Base-by-base conservation (phyloP, 441 rosid species). In the Hura crepitans region DNA sequence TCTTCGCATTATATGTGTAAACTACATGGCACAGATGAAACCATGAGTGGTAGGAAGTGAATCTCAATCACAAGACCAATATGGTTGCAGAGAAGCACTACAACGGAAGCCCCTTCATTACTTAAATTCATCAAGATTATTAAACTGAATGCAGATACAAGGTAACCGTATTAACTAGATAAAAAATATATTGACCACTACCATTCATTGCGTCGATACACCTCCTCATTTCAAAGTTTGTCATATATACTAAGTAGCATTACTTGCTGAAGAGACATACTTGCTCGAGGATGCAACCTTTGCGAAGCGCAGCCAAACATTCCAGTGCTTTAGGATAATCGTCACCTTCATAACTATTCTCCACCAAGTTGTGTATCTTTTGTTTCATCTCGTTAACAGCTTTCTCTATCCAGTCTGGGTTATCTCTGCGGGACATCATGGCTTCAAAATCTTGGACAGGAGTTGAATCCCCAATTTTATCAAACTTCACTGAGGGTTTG, bases 211-310 rank as follows among this genome's bases (percentile, higher is more conserved):
- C n/a, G 20, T 66, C 60, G 35, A 46, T 35, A 53, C 23, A 27
- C 4, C 17, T 9, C 4, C 58, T 25, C 14, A 17, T 15, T 15
- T 50, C 59, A 5, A 33, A 49, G 50, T n/a, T 57, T 65, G n/a
- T 15, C 60, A 61, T 31, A 67, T 2, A 39, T 13, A 11, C 22
- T 31, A 58, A 57, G 13, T 18, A 2, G 28, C 7, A 62, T 53
- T n/a, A 35, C 5, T 62, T 6, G 22, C 42, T 30, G n/a, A n/a
- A n/a, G n/a, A n/a, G 63, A 72, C 62, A 58, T 79, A 86, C 99
- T 76, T 96, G 98, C 81, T 89, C 98, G 63, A 85, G 77, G 72
- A 96, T 81, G 80, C 97, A 96, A 74, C 91, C 91, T 82, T 82
- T 91, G 30, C 97, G 95, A 63, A 95, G 87, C 56, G 96, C 85